Evolutionary conservation across 2,329 filamentous ascomycete species (phyloP).

Genomic region (Salinomyces thailandicus): DNA sequence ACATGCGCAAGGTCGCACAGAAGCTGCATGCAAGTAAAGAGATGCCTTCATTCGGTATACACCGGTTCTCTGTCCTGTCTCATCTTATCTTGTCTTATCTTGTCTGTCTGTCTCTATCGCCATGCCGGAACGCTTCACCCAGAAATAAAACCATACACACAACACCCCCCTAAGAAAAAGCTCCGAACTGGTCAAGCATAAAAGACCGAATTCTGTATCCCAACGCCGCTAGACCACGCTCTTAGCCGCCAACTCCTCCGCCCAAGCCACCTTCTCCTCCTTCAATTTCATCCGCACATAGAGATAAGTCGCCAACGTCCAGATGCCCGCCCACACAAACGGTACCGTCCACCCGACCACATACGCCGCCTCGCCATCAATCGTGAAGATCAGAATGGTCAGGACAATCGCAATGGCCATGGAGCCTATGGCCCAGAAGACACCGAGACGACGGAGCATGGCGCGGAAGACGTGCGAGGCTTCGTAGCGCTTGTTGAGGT

Average conservation of each 20-base stretch:
- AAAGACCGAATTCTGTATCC: not conserved
- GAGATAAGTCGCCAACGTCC: conserved; percentile 35
- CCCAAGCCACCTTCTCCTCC: conserved; percentile 27
- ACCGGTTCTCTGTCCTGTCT: too few species aligned
- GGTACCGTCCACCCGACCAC: conserved; percentile 41
- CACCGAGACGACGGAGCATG: conserved; percentile 42
- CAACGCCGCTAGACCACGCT: not conserved
- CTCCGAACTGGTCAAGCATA: not conserved
- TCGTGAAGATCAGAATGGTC: conserved; percentile 39
- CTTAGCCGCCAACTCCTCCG: conserved; percentile 23
- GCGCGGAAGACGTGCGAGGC: conserved; percentile 43
- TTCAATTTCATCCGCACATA: conserved; percentile 33
- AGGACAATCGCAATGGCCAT: conserved; percentile 31
- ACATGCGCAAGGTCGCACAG: too few species aligned
- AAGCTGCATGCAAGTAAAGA: too few species aligned
- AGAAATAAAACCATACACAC: too few species aligned
- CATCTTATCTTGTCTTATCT: too few species aligned
- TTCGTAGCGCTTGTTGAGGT: conserved; percentile 43
- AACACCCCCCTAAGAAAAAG: too few species aligned
- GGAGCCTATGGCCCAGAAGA: conserved; percentile 43
- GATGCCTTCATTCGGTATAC: too few species aligned
- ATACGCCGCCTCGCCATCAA: conserved; percentile 38
- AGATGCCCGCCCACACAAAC: conserved; percentile 41
- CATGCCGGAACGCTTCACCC: too few species aligned
- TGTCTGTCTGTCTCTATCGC: too few species aligned